These are phyloP conservation scores for Pseudoturritis turrita DNA, from an alignment of 345 rosid species.

Conservation along the genomic window DNA sequence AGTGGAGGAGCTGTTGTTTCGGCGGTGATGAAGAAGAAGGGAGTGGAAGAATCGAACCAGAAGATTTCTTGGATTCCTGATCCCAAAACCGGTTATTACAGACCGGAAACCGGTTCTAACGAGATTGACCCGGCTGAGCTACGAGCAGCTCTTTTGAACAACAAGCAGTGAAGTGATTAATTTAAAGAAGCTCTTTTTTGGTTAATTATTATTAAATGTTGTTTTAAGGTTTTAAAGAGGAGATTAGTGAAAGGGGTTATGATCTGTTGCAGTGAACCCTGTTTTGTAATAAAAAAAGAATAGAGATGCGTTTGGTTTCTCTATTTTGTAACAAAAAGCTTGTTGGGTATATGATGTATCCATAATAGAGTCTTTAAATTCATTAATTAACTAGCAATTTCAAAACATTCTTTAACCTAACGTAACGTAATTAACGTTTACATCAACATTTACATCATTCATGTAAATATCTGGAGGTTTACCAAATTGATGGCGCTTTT, in stretches of 20 bases:
- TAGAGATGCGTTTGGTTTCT: neutral
- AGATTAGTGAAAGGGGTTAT: constrained; percentile 20
- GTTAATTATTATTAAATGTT: neutral
- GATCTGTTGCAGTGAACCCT: constrained; percentile 20
- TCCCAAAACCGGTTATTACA: constrained; percentile 78
- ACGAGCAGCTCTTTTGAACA: constrained; percentile 60
- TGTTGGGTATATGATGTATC: constrained; percentile 14
- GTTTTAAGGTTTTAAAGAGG: neutral
- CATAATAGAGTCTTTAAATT: neutral
- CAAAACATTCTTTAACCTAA: neutral
- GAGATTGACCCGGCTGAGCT: constrained; percentile 72
- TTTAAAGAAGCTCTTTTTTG: constrained; percentile 1
- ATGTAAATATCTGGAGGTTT: neutral
- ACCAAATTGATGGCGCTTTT: too few relatives aligned
- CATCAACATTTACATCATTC: neutral
- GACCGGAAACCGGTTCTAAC: constrained; percentile 59
- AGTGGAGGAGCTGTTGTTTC: constrained; percentile 22
- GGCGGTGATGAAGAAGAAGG: constrained; percentile 45
- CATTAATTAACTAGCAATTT: neutral
- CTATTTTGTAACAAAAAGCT: constrained; percentile 12
- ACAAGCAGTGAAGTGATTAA: constrained; percentile 36
- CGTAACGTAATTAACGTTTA: neutral
- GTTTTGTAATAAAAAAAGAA: neutral
- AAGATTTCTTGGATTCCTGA: constrained; percentile 77
- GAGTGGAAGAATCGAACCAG: constrained; percentile 36